Evolutionary conservation across 768 basidiomycete genomes (phyloP).

Genomic region (Arthromyces matolae): DNA sequence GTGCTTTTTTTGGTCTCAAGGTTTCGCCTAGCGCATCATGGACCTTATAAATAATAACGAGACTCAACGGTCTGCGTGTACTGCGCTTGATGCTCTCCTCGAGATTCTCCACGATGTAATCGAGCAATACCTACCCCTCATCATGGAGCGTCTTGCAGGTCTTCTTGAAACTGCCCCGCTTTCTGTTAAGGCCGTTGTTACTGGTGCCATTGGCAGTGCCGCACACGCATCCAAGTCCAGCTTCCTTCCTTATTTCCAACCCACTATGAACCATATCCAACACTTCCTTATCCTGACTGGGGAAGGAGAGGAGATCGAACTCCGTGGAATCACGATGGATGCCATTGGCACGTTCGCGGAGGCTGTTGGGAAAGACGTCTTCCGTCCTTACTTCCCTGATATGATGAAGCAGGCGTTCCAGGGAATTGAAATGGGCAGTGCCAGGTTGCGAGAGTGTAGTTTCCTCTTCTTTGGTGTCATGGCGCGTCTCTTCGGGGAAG

Average conservation of each 20-base stretch:
- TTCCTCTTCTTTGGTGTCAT: conserved; percentile 99
- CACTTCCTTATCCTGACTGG: conserved; percentile 83
- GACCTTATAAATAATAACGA: conserved; percentile 79
- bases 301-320: conserved; percentile 89
- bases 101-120: conserved; percentile 92
- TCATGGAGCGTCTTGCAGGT: conserved; percentile 90
- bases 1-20: neutral
- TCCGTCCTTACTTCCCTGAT: conserved; percentile 93
- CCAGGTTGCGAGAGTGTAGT: conserved; percentile 88
- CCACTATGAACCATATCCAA: conserved; percentile 83
- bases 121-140: conserved; percentile 84
- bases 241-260: conserved; percentile 92
- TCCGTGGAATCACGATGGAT: conserved; percentile 97
- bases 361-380: conserved; percentile 89
- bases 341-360: conserved; percentile 98
- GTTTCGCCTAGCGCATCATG: conserved; percentile 71
- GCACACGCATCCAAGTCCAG: conserved; percentile 91
- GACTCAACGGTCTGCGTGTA: conserved; percentile 93
- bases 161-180: conserved; percentile 87
- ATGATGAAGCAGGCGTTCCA: conserved; percentile 96
- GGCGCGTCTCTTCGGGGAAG: conserved; percentile 94
- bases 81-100: conserved; percentile 92
- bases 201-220: conserved; percentile 96
- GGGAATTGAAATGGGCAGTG: conserved; percentile 81
- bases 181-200: conserved; percentile 88